phyloP scores from a whole-genome alignment of 148 eudicot species.

The Camellia sinensis region DNA sequence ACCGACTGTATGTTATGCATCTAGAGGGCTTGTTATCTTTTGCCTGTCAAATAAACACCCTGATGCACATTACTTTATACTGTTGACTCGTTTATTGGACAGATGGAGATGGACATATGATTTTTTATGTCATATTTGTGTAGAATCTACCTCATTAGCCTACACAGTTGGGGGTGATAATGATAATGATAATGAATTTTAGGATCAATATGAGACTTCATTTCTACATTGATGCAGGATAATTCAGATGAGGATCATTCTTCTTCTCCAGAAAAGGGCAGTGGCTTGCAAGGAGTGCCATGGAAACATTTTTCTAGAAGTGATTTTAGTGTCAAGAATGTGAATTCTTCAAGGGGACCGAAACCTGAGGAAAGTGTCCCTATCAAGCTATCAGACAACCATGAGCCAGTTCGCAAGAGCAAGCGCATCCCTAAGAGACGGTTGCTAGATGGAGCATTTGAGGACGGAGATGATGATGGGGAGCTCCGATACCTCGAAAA shows the following conservation, averaged over 20 bases:
- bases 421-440: slow-evolving; percentile 39
- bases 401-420: slow-evolving; percentile 38
- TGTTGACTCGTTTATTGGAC: not conserved
- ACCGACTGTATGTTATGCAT: no score
- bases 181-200: not conserved
- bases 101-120: not conserved
- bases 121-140: not conserved
- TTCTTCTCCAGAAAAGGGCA: slow-evolving; percentile 12
- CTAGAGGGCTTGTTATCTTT: not conserved
- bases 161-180: not conserved
- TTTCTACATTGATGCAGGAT: slow-evolving; percentile 3
- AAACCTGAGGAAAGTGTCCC: slow-evolving; percentile 16
- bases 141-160: not conserved
- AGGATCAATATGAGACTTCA: not conserved
- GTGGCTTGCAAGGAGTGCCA: slow-evolving; percentile 14
- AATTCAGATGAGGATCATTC: slow-evolving; percentile 9
- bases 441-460: slow-evolving; percentile 42
- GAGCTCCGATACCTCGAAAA: slow-evolving; percentile 72
- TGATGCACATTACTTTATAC: not conserved
- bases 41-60: not conserved
- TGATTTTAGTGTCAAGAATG: slow-evolving; percentile 12
- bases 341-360: slow-evolving; percentile 18
- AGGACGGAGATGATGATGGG: slow-evolving; percentile 55
- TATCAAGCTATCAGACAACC: slow-evolving; percentile 11
- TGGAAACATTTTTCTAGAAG: slow-evolving; percentile 20